Evolutionary conservation across 23 red algal genomes (phyloP), one percentile per base, ranked within the genome.

Genomic region (Gracilaria vermiculophylla): DNA sequence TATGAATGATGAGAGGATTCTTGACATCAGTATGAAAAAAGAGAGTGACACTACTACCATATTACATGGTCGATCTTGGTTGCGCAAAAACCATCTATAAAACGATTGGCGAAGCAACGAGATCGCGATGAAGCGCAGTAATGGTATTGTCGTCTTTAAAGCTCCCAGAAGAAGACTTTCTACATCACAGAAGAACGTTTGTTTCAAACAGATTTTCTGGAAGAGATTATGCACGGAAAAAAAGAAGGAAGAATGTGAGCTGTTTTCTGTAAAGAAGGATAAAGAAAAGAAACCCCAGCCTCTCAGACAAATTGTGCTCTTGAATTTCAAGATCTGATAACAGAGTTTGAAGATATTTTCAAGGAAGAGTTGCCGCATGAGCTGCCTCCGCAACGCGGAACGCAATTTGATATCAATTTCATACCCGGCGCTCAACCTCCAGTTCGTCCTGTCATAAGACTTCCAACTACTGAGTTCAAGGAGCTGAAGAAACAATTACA

Each of bases 401-500:
- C 36, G 35, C 10, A 73, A 19, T 49, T 73, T 47, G 67, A 73
- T 35, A 73, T 73, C 41, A 47, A 73, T 10, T 35, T 23, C 19
- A 47, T 43, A 20, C 35, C 35, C 5, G 67, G 41, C 8, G 67
- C 67, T 5, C 21, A 7, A 73, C 75, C 75, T 49, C 75, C 51
- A 5, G 44, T 36, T 47, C 31, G 44, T 5, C 50, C 51, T 29
- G 24, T 79, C 12, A 79, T 79, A 6, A 31, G 75, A 54, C n/a
- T 79, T 43, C 25, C 47, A 25, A 57, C n/a, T 34, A 6, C 42
- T 5, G 75, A 79, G 33, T 56, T 51, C 3, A 6, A 72, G 44
- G 47, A 79, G 54, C 47, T 79, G 28, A 79, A 79, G 24, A 55
- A 55, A 7, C 75, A 79, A 57, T 47, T 79, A 14, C n/a, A 24